Evolutionary conservation across 208 protist species (phyloP).

Genomic region (Trypanosoma boissoni): DNA sequence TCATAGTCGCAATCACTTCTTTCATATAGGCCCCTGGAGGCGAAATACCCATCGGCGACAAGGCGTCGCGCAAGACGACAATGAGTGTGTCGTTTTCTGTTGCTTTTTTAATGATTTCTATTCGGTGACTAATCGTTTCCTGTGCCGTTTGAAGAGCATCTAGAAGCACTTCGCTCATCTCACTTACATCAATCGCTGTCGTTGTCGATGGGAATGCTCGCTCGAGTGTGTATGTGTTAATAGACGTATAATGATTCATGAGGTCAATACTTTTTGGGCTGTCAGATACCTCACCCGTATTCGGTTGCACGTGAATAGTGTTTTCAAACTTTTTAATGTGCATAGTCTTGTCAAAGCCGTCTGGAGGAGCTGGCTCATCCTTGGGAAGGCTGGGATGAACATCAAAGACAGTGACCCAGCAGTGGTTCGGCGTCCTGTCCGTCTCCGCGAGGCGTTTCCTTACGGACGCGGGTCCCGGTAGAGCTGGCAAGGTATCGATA

Average conservation of each 20-base stretch:
- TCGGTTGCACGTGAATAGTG: slow-evolving; percentile 37
- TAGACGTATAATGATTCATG: slow-evolving; percentile 65
- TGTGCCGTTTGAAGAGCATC: slow-evolving; percentile 71
- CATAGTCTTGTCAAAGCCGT: slow-evolving; percentile 71
- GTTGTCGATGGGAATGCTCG: slow-evolving; percentile 82
- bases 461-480: slow-evolving; percentile 63
- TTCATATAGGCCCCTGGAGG: slow-evolving; percentile 83
- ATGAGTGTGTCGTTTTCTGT: slow-evolving; percentile 59
- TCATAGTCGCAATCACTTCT: slow-evolving; percentile 70
- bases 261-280: slow-evolving; percentile 31
- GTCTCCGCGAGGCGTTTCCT: slow-evolving; percentile 52
- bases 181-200: slow-evolving; percentile 63
- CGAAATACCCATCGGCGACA: slow-evolving; percentile 58
- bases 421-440: slow-evolving; percentile 68
- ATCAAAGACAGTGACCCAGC: slow-evolving; percentile 73
- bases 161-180: slow-evolving; percentile 44
- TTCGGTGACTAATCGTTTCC: slow-evolving; percentile 57
- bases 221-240: slow-evolving; percentile 71
- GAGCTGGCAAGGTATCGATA: slow-evolving; percentile 55
- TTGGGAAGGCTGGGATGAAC: slow-evolving; percentile 69
- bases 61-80: slow-evolving; percentile 38
- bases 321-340: slow-evolving; percentile 66
- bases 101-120: slow-evolving; percentile 45
- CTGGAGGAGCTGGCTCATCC: slow-evolving; percentile 33
- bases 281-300: slow-evolving; percentile 15